Base-by-base conservation (phyloP, 2,329 filamentous ascomycete genomes). In the Aspergillus pseudoglaucus region DNA sequence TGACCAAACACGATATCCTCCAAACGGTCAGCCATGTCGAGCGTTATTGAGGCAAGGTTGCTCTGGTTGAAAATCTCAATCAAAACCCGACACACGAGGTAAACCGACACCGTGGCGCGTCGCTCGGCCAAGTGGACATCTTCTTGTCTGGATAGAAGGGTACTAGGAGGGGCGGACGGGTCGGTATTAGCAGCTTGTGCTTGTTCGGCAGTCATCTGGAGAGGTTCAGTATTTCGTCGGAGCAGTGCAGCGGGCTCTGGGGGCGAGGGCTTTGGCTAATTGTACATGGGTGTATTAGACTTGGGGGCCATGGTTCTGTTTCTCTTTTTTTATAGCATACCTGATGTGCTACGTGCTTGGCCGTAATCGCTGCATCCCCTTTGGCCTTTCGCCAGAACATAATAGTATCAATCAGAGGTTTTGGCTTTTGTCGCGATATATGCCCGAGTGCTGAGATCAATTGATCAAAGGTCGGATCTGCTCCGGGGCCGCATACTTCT, bases 331-430 rank as follows among this genome's bases (percentile, higher is more conserved):
- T 4, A 27, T 18, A n/a, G 27, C 58, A 46, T 60, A 69, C 63
- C 50, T 61, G 65, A 46, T 52, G 62, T 18, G 56, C 56, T 49
- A 59, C 59, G 42, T 74, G 71, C 45, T 74, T 73, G 23, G 86
- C 84, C 53, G 85, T 81, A 57, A 82, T 85, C 23, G 90, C 90
- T 18, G 86, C 83, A 68, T 97, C 91, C 55, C 90, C 95, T 73
- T 97, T 97, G 55, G 83, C 88, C 69, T 96, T 97, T 47, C 93
- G 84, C 93, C 93, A 98, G 27, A 95, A 80, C 88, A 98, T 98
- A 67, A 98, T 90, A 17, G 88, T 90, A 68, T 98, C 93, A 60
- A 98, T 96, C 45, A 98, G 72, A 4, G 90, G 88, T 65, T 95
- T 97, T 4, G 94, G 94, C 63, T 94, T 95, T 56, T 90, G 87